Conservation (phyloP, 2,329 filamentous ascomycete genomes). For the Magnaporthiopsis rhizophila region DNA sequence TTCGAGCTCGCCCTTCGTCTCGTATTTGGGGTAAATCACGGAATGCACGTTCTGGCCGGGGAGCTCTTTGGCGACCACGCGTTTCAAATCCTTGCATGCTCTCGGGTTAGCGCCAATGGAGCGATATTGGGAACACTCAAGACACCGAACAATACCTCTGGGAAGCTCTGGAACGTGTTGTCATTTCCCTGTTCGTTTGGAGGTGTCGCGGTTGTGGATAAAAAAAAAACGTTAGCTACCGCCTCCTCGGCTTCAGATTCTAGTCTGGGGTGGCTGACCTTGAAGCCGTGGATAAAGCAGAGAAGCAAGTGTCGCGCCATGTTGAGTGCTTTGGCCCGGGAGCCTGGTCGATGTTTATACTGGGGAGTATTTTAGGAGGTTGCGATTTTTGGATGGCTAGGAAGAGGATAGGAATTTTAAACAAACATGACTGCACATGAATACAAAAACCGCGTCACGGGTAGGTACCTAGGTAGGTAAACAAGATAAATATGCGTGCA, state of each 20-base stretch:
- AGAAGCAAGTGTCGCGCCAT: conserved; percentile 75
- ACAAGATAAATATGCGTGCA: no score
- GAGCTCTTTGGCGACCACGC: conserved; percentile 48
- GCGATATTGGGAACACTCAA: not conserved
- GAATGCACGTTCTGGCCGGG: conserved; percentile 49
- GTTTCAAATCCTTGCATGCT: conserved; percentile 41
- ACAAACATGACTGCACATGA: no score
- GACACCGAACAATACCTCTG: conserved; percentile 30
- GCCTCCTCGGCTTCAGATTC: not conserved
- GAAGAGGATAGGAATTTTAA: no score
- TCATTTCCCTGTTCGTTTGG: conserved; percentile 49
- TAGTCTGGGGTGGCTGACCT: conserved; percentile 35
- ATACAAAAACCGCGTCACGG: no score
- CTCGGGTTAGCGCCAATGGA: not conserved
- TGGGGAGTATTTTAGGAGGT: no score
- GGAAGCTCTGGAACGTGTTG: conserved; percentile 61
- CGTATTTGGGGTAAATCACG: conserved; percentile 62
- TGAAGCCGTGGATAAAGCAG: conserved; percentile 85
- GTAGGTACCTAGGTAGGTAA: not conserved
- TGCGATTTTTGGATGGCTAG: not conserved
- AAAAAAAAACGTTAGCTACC: no score
- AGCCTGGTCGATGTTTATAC: no score
- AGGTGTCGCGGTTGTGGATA: not conserved
- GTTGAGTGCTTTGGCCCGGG: conserved; percentile 18
- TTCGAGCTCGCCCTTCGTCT: conserved; percentile 61